Evolutionary conservation across 805 yeast genomes (phyloP).

Genomic region (Metschnikowia santaceciliae): DNA sequence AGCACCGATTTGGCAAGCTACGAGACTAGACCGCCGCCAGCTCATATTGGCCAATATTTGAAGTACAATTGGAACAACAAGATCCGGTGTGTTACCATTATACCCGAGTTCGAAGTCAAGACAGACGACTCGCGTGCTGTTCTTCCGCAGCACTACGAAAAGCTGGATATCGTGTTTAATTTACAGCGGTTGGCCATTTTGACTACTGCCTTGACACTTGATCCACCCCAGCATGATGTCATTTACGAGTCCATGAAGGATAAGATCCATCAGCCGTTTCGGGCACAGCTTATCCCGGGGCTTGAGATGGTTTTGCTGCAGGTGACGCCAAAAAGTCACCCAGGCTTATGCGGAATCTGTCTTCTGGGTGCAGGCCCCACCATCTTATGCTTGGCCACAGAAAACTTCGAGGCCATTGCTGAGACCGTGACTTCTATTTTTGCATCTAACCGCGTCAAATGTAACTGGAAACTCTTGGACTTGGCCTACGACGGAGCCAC

Average conservation of each 20-base stretch:
- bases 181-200: conserved; percentile 89
- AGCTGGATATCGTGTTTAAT: conserved; percentile 84
- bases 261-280: conserved; percentile 94
- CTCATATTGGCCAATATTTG: conserved; percentile 82
- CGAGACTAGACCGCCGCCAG: conserved; percentile 56
- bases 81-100: conserved; percentile 84
- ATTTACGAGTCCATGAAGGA: conserved; percentile 97
- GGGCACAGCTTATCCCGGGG: conserved; percentile 89
- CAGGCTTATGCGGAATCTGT: conserved; percentile 90
- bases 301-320: conserved; percentile 72
- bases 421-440: conserved; percentile 67
- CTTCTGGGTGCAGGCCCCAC: conserved; percentile 98
- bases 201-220: conserved; percentile 85
- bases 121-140: conserved; percentile 91
- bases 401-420: conserved; percentile 81
- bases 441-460: conserved; percentile 57
- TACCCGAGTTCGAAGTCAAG: conserved; percentile 91
- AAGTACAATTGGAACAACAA: conserved; percentile 77
- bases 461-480: conserved; percentile 80
- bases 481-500: conserved; percentile 87
- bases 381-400: conserved; percentile 87
- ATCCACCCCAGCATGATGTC: conserved; percentile 75
- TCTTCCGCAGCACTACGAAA: conserved; percentile 72
- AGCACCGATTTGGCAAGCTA: conserved; percentile 55
- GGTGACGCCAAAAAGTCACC: conserved; percentile 76